Evolutionary conservation across 108 stramenopile genomes (phyloP), one percentile per base, ranked within the genome.

Genomic region (Cyclotella cryptica): DNA sequence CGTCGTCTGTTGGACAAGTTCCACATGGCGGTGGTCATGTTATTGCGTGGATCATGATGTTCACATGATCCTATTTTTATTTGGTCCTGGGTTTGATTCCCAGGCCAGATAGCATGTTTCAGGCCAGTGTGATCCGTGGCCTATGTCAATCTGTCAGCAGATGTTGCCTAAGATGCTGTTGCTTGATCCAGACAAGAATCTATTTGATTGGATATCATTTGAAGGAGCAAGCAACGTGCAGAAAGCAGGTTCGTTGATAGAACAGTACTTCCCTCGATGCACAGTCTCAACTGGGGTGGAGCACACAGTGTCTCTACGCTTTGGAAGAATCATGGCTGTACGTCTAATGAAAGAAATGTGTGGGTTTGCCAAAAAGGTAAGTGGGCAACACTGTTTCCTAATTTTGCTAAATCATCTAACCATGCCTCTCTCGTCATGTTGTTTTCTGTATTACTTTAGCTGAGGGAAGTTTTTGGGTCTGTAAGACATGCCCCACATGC

Each of bases 221-320:
- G 73, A 63, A 46, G 43, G 73, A 22, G 61, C 73, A 4, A 74
- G 61, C 63, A 74, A 74, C 64, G 73, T 74, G 10, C 62, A 74
- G 61, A 74, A 74, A 21, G 61, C 52, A 41, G 73, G n/a, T 42
- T 11, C 49, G 2, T 44, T 74, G 6, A 13, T 74, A 8, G 19
- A 64, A 43, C 43, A 18, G 18, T 22, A 13, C 15, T 47, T 45
- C 21, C 73, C 73, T 39, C 18, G 65, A 17, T 49, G 42, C 30
- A 74, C 73, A 19, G 27, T 30, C 53, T 47, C 28, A n/a, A 41
- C 27, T 46, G 62, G 43, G 27, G 61, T 43, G 15, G 73, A 74
- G 42, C 73, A 74, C 22, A 30, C 40, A 17, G 28, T 44, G 14
- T 64, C 73, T 60, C 40, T 74, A 0, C 64, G 63, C 73, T 74